Evolutionary conservation across 805 yeast species (phyloP), one percentile per base, ranked within the genome.

Genomic region (Tetrapisispora iriomotensis): DNA sequence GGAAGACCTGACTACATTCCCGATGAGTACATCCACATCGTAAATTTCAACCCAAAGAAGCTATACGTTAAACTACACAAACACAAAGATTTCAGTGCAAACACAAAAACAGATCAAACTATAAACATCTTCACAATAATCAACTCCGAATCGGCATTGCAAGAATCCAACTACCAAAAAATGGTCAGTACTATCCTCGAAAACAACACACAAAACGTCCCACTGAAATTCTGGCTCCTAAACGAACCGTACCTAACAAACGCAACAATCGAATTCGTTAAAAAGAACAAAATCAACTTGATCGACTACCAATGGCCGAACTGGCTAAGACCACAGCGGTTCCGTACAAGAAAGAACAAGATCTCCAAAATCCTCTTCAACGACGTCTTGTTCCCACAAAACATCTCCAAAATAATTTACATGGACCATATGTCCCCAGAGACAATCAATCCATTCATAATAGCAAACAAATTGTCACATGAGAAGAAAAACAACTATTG

Each of bases 281-380:
- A 85, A 8, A 18, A 13, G 28, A 44, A 15, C n/a, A 32, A 27
- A 7, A 45, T 54, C 7, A 90, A 86, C 50, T 60, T 86, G 33
- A 67, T 92, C n/a, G 75, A 82, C 1, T 90, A 83, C 58, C 80
- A 82, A 45, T 90, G 98, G 98, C 98, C 98, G 12, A 58, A 67
- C 8, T 90, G 96, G 95, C 65, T 90, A 17, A 71, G 88, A 36
- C 70, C 71, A 3, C 97, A 90, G 61, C 60, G 79, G 27, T 90
- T 82, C 47, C 75, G 75, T 51, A 87, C 80, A 52, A 69, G 96
- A 45, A 76, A 79, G 3, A 75, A 86, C 37, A 84, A 95, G 87
- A 95, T 92, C 4, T 84, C 82, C 55, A 90, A 90, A 58, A 79
- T 88, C 26, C 62, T 90, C 37, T 86, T 90, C 50, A 62, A 87